These are phyloP conservation scores for Amanita exitialis DNA, from an alignment of 768 basidiomycete genomes.

Conservation along the genomic window DNA sequence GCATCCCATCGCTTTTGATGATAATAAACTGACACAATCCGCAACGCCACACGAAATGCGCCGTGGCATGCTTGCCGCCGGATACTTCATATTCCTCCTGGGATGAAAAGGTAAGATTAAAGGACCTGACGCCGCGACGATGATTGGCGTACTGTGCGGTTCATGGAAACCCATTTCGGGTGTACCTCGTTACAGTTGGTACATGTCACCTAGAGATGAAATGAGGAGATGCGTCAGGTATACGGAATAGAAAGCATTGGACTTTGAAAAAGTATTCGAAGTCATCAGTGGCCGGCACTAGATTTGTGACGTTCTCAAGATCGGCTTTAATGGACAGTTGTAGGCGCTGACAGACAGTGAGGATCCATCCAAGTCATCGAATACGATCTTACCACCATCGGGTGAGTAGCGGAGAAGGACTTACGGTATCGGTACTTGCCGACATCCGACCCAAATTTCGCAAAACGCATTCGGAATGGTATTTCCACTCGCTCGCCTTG, in stretches of 20 bases:
- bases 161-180: conserved; percentile 61
- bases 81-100: conserved; percentile 63
- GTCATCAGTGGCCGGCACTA: conserved; percentile 52
- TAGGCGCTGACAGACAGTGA: conserved; percentile 32
- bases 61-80: conserved; percentile 55
- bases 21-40: conserved; percentile 35
- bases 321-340: conserved; percentile 68
- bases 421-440: background rate
- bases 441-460: background rate
- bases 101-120: background rate
- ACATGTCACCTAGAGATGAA: conserved; percentile 52
- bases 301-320: conserved; percentile 66
- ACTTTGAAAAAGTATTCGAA: conserved; percentile 82
- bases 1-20: background rate
- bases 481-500: conserved; percentile 1
- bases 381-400: conserved; percentile 41
- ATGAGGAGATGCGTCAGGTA: background rate
- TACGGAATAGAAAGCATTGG: background rate
- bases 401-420: background rate
- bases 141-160: conserved; percentile 42
- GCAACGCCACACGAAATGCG: conserved; percentile 79
- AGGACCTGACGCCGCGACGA: background rate
- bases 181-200: conserved; percentile 72
- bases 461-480: background rate
- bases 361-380: background rate